These are phyloP conservation scores for Leersia perrieri DNA, from an alignment of 176 grass and related monocot species.

Conservation along the genomic window DNA sequence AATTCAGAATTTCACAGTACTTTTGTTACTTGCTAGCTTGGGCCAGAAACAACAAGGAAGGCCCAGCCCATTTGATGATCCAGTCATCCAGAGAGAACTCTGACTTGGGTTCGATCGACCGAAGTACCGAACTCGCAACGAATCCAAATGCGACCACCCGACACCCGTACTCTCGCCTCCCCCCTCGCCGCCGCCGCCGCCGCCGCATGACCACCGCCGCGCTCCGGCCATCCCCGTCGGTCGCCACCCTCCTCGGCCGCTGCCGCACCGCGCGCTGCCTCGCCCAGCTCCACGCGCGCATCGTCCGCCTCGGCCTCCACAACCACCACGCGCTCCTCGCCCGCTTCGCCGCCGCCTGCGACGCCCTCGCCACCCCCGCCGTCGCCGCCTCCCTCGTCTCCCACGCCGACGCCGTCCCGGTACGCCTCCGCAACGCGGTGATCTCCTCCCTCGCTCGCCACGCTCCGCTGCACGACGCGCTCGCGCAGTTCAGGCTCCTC, in stretches of 20 bases:
- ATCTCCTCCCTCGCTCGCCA: constrained; percentile 61
- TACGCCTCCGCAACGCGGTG: constrained; percentile 51
- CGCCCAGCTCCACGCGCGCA: constrained; percentile 48
- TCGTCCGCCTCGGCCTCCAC: constrained; percentile 51
- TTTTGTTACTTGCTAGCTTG: no score
- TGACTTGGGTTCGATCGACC: neutral
- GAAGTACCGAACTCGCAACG: no score
- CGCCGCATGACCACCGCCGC: constrained; percentile 48
- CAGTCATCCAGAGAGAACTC: neutral
- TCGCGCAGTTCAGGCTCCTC: constrained; percentile 60
- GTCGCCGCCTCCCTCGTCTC: constrained; percentile 42
- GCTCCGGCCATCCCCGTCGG: constrained; percentile 36
- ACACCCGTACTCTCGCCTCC: neutral
- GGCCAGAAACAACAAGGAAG: neutral
- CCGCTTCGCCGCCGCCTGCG: constrained; percentile 60
- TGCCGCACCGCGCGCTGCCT: constrained; percentile 36
- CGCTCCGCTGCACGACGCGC: constrained; percentile 45
- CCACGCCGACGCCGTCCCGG: constrained; percentile 46
- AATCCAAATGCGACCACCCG: constrained; percentile 20
- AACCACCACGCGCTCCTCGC: constrained; percentile 68
- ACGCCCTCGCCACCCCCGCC: constrained; percentile 45
- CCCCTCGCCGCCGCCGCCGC: neutral
- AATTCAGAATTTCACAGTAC: no score
- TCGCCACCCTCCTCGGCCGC: constrained; percentile 47
- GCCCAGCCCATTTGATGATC: neutral